Conservation (phyloP, 2,329 filamentous ascomycete species). For the Macrophomina phaseolina region DNA sequence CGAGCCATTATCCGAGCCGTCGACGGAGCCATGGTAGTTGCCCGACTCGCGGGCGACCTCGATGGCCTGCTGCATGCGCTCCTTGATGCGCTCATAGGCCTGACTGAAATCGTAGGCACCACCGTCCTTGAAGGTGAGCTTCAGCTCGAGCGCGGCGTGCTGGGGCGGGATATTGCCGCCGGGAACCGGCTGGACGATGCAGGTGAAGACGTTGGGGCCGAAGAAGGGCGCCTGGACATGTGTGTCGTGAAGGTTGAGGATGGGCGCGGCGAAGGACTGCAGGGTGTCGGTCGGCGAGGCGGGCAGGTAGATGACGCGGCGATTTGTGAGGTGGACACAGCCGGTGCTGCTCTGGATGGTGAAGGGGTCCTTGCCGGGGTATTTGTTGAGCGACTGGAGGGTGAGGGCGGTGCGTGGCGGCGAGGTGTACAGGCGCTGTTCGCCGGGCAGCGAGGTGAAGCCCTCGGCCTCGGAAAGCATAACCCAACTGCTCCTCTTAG, state of each 20-base stretch:
- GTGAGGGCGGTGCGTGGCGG: constrained; percentile 79
- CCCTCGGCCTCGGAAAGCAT: constrained; percentile 78
- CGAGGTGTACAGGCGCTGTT: constrained; percentile 80
- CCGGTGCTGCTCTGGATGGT: constrained; percentile 76
- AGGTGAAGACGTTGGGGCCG: constrained; percentile 88
- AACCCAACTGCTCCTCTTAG: constrained; percentile 70
- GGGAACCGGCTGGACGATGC: constrained; percentile 77
- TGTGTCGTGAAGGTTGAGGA: constrained; percentile 85
- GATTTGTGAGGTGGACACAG: constrained; percentile 80
- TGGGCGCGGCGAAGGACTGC: constrained; percentile 87
- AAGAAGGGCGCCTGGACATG: constrained; percentile 90
- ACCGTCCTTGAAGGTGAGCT: constrained; percentile 90
- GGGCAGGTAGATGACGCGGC: constrained; percentile 87
- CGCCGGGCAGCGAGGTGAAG: constrained; percentile 84
- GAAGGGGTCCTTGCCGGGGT: constrained; percentile 67
- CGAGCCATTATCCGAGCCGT: constrained; percentile 41
- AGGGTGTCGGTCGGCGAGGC: constrained; percentile 69
- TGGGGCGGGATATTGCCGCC: constrained; percentile 82
- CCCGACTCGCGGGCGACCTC: constrained; percentile 74
- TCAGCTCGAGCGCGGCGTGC: constrained; percentile 76
- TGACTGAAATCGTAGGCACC: constrained; percentile 92
- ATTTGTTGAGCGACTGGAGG: constrained; percentile 72
- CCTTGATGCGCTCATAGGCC: constrained; percentile 82
- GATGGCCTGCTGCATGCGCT: constrained; percentile 79
- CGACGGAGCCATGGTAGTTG: constrained; percentile 45